A percentile compares a stretch with the other conserved stretches of the same genome.
Evolutionary conservation across 805 yeast genomes (phyloP).

Genomic region (Ogataea methylovora): DNA sequence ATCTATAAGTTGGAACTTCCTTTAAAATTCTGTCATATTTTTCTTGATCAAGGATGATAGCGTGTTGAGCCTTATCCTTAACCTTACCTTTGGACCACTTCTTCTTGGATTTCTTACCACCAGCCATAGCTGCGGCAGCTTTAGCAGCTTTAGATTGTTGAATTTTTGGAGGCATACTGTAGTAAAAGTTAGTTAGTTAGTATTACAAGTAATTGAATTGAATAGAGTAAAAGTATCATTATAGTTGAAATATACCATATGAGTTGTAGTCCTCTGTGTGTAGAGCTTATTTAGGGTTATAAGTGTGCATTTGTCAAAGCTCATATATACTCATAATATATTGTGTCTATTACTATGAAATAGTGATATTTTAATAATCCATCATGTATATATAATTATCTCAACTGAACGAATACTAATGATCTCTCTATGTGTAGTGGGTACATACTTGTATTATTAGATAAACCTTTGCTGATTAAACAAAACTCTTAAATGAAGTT

Average conservation of each 20-base stretch:
- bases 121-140: slow-evolving; percentile 99
- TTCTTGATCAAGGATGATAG: slow-evolving; percentile 94
- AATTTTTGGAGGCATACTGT: slow-evolving; percentile 95
- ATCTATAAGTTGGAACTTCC: slow-evolving; percentile 99
- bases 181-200: slow-evolving; percentile 10
- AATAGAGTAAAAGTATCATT: background rate
- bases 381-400: too few species aligned
- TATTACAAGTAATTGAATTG: slow-evolving; percentile 1
- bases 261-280: too few species aligned
- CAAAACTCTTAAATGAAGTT: too few species aligned
- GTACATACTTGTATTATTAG: too few species aligned
- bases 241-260: background rate
- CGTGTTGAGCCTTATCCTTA: slow-evolving; percentile 99
- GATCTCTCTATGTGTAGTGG: too few species aligned
- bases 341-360: too few species aligned
- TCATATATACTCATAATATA: too few species aligned
- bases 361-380: too few species aligned
- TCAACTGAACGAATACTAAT: too few species aligned
- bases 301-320: too few species aligned
- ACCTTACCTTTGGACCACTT: slow-evolving; percentile 99
- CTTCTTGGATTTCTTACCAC: slow-evolving; percentile 99
- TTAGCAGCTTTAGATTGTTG: slow-evolving; percentile 99
- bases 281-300: too few species aligned
- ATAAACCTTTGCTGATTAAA: too few species aligned
- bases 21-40: slow-evolving; percentile 98